A percentile compares a stretch with the other conserved stretches of the same genome.
These are phyloP conservation scores for Ciborinia camelliae DNA, from an alignment of 2,329 filamentous ascomycete species.

Conservation along the genomic window DNA sequence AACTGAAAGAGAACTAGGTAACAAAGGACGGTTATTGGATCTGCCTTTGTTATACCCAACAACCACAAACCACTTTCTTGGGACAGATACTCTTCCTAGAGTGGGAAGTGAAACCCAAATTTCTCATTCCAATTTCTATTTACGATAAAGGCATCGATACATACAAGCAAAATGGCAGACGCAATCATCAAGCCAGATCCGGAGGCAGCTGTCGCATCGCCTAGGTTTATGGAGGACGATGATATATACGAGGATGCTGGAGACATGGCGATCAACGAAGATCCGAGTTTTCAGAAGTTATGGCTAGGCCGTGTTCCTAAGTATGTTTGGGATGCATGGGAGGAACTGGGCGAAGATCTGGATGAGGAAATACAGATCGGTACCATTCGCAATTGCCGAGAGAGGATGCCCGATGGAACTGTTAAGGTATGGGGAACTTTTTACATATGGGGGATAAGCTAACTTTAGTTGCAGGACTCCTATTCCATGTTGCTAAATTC, in stretches of 20 bases:
- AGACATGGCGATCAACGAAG: constrained; percentile 55
- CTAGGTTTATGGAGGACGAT: constrained; percentile 53
- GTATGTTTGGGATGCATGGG: constrained; percentile 79
- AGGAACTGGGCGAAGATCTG: constrained; percentile 59
- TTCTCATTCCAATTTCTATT: background rate
- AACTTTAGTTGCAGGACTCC: constrained; percentile 39
- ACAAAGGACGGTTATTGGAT: constrained; percentile 4
- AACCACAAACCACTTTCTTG: background rate
- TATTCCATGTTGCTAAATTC: constrained; percentile 66
- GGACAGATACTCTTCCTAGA: background rate
- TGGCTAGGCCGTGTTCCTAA: constrained; percentile 78
- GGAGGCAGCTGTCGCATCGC: constrained; percentile 43
- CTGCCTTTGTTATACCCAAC: background rate
- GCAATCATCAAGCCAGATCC: constrained; percentile 49
- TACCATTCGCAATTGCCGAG: constrained; percentile 54
- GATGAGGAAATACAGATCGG: constrained; percentile 80
- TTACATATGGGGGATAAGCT: constrained; percentile 11
- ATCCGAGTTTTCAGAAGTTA: constrained; percentile 42
- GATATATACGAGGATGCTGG: constrained; percentile 68
- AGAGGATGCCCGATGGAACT: constrained; percentile 50
- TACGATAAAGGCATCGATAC: background rate
- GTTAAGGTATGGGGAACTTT: constrained; percentile 38
- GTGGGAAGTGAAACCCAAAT: background rate
- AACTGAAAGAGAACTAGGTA: background rate
- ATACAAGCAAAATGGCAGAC: constrained; percentile 33